Base-by-base conservation (phyloP, 2,329 filamentous ascomycete species). In the Trichoderma atroviride region DNA sequence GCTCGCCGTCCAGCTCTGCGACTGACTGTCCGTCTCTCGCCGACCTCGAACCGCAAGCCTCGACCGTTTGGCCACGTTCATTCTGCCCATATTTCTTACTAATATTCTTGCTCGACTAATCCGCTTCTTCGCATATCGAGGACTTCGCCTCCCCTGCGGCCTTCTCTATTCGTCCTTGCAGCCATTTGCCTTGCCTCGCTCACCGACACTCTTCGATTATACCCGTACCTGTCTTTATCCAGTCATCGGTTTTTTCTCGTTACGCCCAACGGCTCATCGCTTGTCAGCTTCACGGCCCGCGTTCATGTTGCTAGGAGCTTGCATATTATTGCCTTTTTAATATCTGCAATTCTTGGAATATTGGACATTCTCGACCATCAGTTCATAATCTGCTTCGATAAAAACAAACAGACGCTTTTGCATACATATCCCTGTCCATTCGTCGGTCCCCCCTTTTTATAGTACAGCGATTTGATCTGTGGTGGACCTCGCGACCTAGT, bases 51-150 rank as follows among this genome's bases (percentile, higher is more conserved):
- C 57, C 57, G 66, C 70, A 64, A 64, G 72, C 70, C 71, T 75
- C 73, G 40, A 57, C 53, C 50, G 4, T 43, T 72, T 71, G 74
- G 63, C 74, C 74, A 78, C 78, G 70, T 74, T 78, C 77, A 72
- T 78, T 79, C 74, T 71, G 69, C 70, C 69, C 74, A 75, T 78
- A 73, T 78, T 43, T 78, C 73, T 72, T 70, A 70, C 71, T 76
- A 75, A 76, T 77, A 78, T 74, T 76, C 72, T 75, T 75, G 70
- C 75, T 76, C 74, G 56, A 70, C 61, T 47, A n/a, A 47, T 60
- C 50, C 53, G 56, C 55, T 64, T 61, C 61, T 64, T 61, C 61
- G 55, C 60, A 66, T 66, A 19, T 33, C n/a, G 61, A 60, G 56
- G n/a, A 47, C 43, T 33, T 50, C 24, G 22, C 22, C 55, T 58